phyloP scores from a whole-genome alignment of 2,329 filamentous ascomycete genomes.

The Epichloe sp. region DNA sequence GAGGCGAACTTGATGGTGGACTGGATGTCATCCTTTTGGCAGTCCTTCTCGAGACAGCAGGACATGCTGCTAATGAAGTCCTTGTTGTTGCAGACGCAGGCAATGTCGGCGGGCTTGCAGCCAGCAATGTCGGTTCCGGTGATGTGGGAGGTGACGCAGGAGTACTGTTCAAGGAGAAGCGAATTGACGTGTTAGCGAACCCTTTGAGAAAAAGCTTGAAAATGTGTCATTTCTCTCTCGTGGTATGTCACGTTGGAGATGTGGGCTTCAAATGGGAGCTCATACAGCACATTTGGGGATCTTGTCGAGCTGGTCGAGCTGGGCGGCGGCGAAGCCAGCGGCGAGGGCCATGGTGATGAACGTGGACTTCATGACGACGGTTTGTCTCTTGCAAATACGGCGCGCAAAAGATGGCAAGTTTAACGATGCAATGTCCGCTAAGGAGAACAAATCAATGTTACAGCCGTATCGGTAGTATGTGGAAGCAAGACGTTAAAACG shows the following conservation, averaged over 20 bases:
- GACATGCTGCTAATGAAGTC: constrained; percentile 27
- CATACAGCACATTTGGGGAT: constrained; percentile 21
- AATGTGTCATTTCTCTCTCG: too few species aligned
- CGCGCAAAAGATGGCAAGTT: background rate
- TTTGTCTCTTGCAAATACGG: background rate
- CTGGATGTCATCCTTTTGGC: constrained; percentile 19
- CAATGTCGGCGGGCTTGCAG: constrained; percentile 25
- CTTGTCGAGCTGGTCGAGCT: constrained; percentile 12
- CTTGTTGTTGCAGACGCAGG: constrained; percentile 28
- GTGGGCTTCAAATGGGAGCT: background rate
- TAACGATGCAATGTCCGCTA: background rate
- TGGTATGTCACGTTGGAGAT: background rate
- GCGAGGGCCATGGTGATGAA: constrained; percentile 18
- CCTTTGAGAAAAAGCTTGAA: background rate
- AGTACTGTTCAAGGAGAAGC: constrained; percentile 11
- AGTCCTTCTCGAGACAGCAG: constrained; percentile 26
- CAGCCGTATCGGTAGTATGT: too few species aligned
- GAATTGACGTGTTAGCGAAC: background rate
- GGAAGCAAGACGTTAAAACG: too few species aligned
- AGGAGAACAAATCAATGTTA: too few species aligned
- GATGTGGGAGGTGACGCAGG: constrained; percentile 21
- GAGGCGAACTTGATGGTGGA: constrained; percentile 24
- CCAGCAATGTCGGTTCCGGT: constrained; percentile 21
- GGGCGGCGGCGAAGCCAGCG: constrained; percentile 21
- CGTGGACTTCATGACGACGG: constrained; percentile 22